These are phyloP conservation scores for Fonsecaea nubica DNA, from an alignment of 2,329 filamentous ascomycete genomes.

Conservation along the genomic window DNA sequence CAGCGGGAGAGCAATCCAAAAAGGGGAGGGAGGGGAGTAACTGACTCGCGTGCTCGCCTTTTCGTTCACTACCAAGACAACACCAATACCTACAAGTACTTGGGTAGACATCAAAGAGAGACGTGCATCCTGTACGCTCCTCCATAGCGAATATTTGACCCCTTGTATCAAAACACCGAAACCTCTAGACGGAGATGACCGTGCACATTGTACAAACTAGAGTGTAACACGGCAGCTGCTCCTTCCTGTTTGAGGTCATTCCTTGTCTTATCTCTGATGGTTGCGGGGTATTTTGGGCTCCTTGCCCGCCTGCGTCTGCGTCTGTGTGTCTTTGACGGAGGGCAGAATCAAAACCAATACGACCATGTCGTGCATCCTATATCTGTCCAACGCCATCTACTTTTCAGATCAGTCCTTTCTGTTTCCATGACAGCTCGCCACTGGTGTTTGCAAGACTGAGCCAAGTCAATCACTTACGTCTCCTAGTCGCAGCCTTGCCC, in stretches of 20 bases:
- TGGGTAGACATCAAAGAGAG: too few species aligned
- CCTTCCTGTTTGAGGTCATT: slow-evolving; percentile 20
- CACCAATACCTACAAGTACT: too few species aligned
- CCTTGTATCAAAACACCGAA: not conserved
- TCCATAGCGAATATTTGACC: not conserved
- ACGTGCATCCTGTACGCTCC: too few species aligned
- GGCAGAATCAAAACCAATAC: not conserved
- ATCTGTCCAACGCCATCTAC: not conserved
- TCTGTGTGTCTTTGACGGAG: not conserved
- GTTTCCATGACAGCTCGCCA: not conserved
- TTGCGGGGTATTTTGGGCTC: slow-evolving; percentile 14
- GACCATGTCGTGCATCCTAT: not conserved
- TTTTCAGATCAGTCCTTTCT: not conserved
- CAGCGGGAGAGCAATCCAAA: not conserved
- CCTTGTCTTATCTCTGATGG: slow-evolving; percentile 6
- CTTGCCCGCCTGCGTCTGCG: not conserved
- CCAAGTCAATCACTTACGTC: not conserved
- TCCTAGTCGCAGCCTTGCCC: not conserved
- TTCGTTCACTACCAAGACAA: too few species aligned
- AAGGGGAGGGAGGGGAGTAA: not conserved
- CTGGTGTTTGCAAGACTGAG: not conserved
- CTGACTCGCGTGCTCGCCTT: not conserved
- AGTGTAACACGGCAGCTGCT: slow-evolving; percentile 5
- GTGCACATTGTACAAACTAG: not conserved
- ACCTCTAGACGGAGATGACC: slow-evolving; percentile 4